Percentiles rank a stretch among this genome's conserved stretches.
Evolutionary conservation across 768 basidiomycete genomes (phyloP).

Genomic region (Austroboletus eburneus): DNA sequence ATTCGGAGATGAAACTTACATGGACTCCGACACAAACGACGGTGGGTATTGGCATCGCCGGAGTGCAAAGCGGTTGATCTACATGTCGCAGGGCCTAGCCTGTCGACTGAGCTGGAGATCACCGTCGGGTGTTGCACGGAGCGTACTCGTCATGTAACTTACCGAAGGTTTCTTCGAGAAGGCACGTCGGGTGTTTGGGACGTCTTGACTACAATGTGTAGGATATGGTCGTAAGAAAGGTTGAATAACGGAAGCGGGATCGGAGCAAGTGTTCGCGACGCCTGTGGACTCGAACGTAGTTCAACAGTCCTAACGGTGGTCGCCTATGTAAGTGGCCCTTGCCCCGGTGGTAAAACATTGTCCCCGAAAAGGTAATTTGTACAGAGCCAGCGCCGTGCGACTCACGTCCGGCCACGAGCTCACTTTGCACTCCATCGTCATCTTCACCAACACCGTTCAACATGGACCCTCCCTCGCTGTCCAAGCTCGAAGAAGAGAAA

Average conservation of each 20-base stretch:
- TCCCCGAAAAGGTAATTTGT: conserved; percentile 15
- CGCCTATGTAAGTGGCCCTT: too few species aligned
- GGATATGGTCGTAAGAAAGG: too few species aligned
- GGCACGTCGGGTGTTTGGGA: too few species aligned
- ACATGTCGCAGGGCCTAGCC: not conserved
- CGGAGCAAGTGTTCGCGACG: not conserved
- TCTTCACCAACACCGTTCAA: not conserved
- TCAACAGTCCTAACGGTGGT: too few species aligned
- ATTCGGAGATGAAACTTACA: conserved; percentile 26
- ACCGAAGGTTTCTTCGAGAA: too few species aligned
- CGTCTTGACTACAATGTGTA: too few species aligned
- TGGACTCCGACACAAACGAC: conserved; percentile 20
- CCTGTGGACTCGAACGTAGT: too few species aligned
- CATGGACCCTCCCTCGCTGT: conserved; percentile 22
- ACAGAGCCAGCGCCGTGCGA: conserved; percentile 13
- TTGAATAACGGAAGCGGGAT: too few species aligned
- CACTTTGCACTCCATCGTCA: conserved; percentile 2
- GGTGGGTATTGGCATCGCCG: not conserved
- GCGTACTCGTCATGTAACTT: too few species aligned
- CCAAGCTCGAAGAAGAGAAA: conserved; percentile 48
- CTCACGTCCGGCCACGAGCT: conserved; percentile 1
- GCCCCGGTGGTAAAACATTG: too few species aligned
- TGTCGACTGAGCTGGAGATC: too few species aligned
- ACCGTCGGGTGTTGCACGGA: too few species aligned
- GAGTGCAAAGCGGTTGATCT: conserved; percentile 1